Percentiles rank a stretch among this genome's conserved stretches.
These are phyloP conservation scores for Wickerhamiella sergipiensis DNA, from an alignment of 805 yeast species.

Conservation along the genomic window DNA sequence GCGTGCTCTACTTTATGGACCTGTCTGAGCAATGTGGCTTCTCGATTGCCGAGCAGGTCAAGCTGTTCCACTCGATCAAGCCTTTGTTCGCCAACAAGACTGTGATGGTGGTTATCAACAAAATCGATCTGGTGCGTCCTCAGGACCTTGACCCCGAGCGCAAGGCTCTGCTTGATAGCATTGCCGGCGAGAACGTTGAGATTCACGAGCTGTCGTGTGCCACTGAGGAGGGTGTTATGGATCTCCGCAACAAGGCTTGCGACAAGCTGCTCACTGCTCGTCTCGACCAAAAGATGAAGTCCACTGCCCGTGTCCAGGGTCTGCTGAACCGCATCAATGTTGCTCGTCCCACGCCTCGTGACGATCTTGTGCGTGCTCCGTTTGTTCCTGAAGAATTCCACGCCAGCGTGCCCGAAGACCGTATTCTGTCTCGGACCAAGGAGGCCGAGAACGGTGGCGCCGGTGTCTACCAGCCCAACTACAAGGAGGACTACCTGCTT, in stretches of 20 bases:
- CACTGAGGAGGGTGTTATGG: slow-evolving; percentile 89
- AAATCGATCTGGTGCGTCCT: slow-evolving; percentile 75
- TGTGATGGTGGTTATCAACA: slow-evolving; percentile 89
- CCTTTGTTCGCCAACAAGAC: slow-evolving; percentile 95
- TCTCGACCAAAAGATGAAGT: slow-evolving; percentile 91
- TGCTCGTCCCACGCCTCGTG: slow-evolving; percentile 79
- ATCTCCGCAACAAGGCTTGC: slow-evolving; percentile 92
- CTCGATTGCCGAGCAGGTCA: slow-evolving; percentile 92
- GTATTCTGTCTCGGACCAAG: slow-evolving; percentile 72
- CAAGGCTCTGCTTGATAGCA: slow-evolving; percentile 53
- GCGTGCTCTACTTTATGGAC: slow-evolving; percentile 96
- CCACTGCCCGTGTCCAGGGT: slow-evolving; percentile 74
- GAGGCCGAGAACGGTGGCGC: slow-evolving; percentile 97
- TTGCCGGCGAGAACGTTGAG: slow-evolving; percentile 59
- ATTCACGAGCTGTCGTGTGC: slow-evolving; percentile 87
- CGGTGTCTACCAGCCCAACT: slow-evolving; percentile 88
- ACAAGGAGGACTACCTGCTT: slow-evolving; percentile 80
- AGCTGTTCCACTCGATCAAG: slow-evolving; percentile 90
- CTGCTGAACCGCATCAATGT: slow-evolving; percentile 94
- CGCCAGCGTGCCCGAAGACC: slow-evolving; percentile 48
- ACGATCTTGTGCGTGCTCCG: slow-evolving; percentile 62
- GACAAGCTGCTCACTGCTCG: slow-evolving; percentile 90
- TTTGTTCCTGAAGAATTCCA: slow-evolving; percentile 68
- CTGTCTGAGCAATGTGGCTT: slow-evolving; percentile 98
- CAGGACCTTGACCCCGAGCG: slow-evolving; percentile 72